phyloP scores from a whole-genome alignment of 2,329 filamentous ascomycete species.

The Hysterium pulicare region DNA sequence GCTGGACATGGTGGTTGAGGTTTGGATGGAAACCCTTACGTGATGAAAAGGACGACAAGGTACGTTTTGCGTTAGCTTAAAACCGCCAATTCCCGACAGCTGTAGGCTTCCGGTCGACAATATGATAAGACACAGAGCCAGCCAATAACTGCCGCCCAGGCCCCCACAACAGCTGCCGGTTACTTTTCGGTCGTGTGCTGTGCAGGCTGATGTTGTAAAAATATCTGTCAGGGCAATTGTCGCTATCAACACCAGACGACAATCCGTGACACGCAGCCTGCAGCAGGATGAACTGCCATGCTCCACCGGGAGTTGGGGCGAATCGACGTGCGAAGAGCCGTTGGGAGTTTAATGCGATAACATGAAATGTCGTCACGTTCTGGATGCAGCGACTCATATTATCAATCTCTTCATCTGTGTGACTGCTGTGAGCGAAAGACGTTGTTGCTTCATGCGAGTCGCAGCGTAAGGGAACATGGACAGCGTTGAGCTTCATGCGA shows the following conservation, averaged over 20 bases:
- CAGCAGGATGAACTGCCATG: too few relatives aligned
- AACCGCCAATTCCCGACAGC: conserved; percentile 5
- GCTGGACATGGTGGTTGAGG: conserved; percentile 20
- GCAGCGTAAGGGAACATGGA: too few relatives aligned
- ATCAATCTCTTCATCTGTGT: too few relatives aligned
- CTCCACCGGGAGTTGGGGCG: too few relatives aligned
- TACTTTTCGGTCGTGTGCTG: conserved; percentile 2
- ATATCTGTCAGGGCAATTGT: conserved; percentile 16
- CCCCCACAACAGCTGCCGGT: conserved; percentile 2
- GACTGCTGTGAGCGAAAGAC: too few relatives aligned
- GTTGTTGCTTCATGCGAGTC: too few relatives aligned
- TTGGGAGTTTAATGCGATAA: too few relatives aligned
- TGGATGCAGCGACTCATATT: too few relatives aligned
- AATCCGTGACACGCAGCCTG: too few relatives aligned
- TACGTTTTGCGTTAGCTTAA: conserved; percentile 15
- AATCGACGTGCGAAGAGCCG: too few relatives aligned
- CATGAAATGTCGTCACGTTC: too few relatives aligned
- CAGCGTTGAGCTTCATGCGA: too few relatives aligned
- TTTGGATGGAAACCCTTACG: conserved; percentile 22
- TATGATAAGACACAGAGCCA: conserved; percentile 26
- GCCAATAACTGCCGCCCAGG: conserved; percentile 21
- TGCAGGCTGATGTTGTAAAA: conserved; percentile 24
- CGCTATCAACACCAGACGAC: neutral
- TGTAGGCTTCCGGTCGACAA: conserved; percentile 13
- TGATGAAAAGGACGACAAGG: conserved; percentile 14